Conservation (phyloP, 441 rosid genomes). For the Bocquillonia castaneifolia region DNA sequence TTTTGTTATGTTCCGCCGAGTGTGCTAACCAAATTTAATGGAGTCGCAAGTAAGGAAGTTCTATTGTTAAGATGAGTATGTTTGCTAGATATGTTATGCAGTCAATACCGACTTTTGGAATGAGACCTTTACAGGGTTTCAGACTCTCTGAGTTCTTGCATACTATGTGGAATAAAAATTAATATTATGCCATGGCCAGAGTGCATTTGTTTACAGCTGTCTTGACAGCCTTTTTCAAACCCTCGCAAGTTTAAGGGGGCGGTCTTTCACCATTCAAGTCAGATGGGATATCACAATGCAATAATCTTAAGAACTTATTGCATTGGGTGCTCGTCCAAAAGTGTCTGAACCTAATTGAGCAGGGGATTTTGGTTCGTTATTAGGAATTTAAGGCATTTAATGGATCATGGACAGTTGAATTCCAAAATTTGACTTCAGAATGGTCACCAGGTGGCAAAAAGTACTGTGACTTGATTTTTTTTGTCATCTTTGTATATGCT, state of each 20-base stretch:
- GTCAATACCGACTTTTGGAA: background rate
- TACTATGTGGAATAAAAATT: background rate
- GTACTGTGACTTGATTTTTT: background rate
- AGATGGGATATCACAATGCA: background rate
- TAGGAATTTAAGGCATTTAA: no score
- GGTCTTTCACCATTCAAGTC: background rate
- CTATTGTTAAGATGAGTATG: background rate
- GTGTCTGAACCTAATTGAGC: no score
- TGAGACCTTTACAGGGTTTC: background rate
- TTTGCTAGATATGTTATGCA: background rate
- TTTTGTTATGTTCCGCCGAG: background rate
- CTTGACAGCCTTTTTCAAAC: background rate
- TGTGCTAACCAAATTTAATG: background rate
- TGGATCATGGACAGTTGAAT: no score
- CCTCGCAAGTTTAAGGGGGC: background rate
- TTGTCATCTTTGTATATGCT: background rate
- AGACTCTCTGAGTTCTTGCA: background rate
- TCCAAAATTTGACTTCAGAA: no score
- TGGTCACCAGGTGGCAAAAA: background rate
- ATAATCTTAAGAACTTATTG: no score
- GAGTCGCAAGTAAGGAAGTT: background rate
- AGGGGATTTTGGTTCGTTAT: no score
- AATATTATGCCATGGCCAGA: no score
- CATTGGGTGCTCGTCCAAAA: no score
- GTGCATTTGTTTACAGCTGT: no score